Conservation (phyloP, 2,329 filamentous ascomycete genomes). For the Aspergillus quadrilineatus region DNA sequence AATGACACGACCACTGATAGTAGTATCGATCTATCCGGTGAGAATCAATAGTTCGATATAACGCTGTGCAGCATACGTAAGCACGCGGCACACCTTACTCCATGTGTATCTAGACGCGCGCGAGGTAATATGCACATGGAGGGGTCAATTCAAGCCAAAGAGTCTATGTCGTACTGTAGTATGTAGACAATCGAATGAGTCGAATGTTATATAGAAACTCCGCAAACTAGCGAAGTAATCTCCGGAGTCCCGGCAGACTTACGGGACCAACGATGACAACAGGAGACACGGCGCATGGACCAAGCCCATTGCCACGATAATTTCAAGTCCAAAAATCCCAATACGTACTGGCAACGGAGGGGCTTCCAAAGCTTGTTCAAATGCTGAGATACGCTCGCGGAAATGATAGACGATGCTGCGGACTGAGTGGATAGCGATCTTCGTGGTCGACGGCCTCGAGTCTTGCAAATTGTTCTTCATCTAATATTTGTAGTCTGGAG, state of each 20-base stretch:
- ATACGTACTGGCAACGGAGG: background rate
- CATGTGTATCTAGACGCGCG: no score
- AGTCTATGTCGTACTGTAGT: background rate
- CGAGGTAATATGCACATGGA: background rate
- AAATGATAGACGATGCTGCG: background rate
- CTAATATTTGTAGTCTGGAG: no score
- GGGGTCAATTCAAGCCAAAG: background rate
- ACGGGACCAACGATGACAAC: background rate
- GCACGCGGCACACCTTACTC: no score
- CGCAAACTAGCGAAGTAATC: background rate
- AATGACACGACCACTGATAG: no score
- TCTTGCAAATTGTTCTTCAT: background rate
- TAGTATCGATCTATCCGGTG: background rate
- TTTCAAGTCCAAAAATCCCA: background rate
- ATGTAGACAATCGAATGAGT: background rate
- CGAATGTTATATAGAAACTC: background rate
- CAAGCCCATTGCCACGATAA: background rate
- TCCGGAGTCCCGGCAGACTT: background rate
- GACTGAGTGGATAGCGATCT: background rate
- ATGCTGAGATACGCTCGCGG: background rate
- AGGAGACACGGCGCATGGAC: background rate
- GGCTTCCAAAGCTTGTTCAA: background rate
- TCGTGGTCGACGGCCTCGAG: background rate
- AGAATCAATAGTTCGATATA: background rate
- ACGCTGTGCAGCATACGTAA: background rate